A percentile compares a stretch with the other conserved stretches of the same genome.
phyloP scores from a whole-genome alignment of 2,329 filamentous ascomycete species.

The Clarireedia sp. region DNA sequence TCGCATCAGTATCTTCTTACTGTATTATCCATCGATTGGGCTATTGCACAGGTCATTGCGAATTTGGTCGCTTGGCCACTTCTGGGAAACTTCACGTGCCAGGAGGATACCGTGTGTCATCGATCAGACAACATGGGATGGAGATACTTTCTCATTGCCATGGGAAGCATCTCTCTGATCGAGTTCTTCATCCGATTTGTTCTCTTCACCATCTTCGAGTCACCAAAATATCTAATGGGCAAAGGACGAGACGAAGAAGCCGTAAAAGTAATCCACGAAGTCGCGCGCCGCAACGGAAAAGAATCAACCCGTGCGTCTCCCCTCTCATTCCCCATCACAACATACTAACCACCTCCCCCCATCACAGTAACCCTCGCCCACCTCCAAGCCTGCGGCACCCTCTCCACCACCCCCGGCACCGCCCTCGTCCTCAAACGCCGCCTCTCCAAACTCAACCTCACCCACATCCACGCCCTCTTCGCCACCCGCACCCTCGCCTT shows the following conservation, averaged over 20 bases:
- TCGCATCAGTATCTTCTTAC: conserved; percentile 54
- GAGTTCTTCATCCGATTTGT: conserved; percentile 63
- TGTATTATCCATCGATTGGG: conserved; percentile 51
- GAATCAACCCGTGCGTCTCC: conserved; percentile 33
- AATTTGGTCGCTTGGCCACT: conserved; percentile 67
- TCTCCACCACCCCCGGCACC: conserved; percentile 40
- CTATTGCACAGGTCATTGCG: conserved; percentile 53
- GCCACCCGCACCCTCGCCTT: conserved; percentile 54
- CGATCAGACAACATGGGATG: conserved; percentile 63
- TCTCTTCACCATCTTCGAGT: conserved; percentile 65
- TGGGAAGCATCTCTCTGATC: conserved; percentile 61
- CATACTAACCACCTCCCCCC: not conserved
- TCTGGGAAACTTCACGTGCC: conserved; percentile 58
- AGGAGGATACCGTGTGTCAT: conserved; percentile 48
- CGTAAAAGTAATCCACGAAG: conserved; percentile 61
- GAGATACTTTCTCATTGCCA: conserved; percentile 62
- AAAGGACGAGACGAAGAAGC: conserved; percentile 65
- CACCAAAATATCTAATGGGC: conserved; percentile 69
- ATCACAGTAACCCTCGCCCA: conserved; percentile 47
- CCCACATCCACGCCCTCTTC: conserved; percentile 61
- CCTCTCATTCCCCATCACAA: not conserved
- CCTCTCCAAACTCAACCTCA: conserved; percentile 55
- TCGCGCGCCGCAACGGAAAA: conserved; percentile 62
- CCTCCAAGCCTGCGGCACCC: conserved; percentile 49
- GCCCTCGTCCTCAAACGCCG: conserved; percentile 48